phyloP scores from a whole-genome alignment of 129 eudicot genomes.

The Artemisia annua region DNA sequence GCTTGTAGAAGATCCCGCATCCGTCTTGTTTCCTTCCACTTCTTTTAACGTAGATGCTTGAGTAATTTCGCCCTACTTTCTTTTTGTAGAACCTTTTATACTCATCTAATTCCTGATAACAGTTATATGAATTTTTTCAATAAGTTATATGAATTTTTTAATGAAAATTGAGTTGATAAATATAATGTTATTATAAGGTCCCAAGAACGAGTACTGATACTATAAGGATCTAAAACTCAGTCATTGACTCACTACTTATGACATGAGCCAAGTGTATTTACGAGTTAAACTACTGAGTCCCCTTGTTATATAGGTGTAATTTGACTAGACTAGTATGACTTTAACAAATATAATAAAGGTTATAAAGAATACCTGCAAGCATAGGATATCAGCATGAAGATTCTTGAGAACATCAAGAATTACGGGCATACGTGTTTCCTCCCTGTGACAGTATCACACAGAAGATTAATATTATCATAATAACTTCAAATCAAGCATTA shows the following conservation, averaged over 20 bases:
- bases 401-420: conserved; percentile 62
- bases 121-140: conserved; percentile 7
- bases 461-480: conserved; percentile 4
- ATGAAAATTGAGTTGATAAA: no score
- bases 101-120: conserved; percentile 80
- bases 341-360: no score
- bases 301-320: no score
- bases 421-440: conserved; percentile 87
- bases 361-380: conserved; percentile 68
- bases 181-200: no score
- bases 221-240: no score
- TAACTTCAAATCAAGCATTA: conserved; percentile 7
- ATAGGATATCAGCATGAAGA: conserved; percentile 78
- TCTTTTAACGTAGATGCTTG: conserved; percentile 74
- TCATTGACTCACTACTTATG: no score
- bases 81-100: conserved; percentile 77
- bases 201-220: no score
- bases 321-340: no score
- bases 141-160: background rate
- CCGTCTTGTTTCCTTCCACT: conserved; percentile 87
- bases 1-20: conserved; percentile 89
- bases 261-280: no score
- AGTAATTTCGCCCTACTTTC: conserved; percentile 66
- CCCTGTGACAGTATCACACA: conserved; percentile 41
- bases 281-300: no score